phyloP scores from a whole-genome alignment of 2,329 filamentous ascomycete species.

The Claviceps africana region DNA sequence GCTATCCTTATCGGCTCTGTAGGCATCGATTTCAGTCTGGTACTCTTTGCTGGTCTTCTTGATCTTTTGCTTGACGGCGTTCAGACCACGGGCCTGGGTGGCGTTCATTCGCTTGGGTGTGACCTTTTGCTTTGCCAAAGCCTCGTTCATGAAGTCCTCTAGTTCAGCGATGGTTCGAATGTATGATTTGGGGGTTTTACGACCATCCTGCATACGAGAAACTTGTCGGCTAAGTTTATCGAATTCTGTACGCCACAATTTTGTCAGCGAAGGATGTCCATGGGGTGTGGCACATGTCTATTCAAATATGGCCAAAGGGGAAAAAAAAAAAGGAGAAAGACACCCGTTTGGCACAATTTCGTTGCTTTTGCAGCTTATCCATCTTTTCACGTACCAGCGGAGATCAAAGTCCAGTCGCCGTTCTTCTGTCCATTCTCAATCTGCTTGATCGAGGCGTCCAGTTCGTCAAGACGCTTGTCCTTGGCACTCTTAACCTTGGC shows the following conservation, averaged over 20 bases:
- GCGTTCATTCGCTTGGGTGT: slow-evolving; percentile 98
- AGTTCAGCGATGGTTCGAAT: slow-evolving; percentile 87
- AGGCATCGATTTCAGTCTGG: slow-evolving; percentile 73
- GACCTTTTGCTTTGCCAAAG: slow-evolving; percentile 89
- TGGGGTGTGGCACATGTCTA: not conserved
- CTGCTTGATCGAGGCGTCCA: slow-evolving; percentile 74
- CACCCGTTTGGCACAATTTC: not conserved
- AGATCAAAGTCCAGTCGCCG: slow-evolving; percentile 90
- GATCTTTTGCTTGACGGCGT: slow-evolving; percentile 95
- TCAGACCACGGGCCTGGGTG: slow-evolving; percentile 82
- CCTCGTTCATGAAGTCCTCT: slow-evolving; percentile 88
- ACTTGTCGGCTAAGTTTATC: slow-evolving; percentile 88
- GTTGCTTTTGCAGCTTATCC: not conserved
- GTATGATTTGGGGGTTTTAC: slow-evolving; percentile 77
- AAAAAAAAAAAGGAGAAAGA: not conserved
- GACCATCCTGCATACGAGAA: slow-evolving; percentile 60
- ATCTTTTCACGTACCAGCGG: slow-evolving; percentile 49
- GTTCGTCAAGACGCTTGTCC: slow-evolving; percentile 89
- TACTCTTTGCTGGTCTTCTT: slow-evolving; percentile 98
- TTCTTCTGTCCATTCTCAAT: slow-evolving; percentile 98
- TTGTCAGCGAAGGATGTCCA: slow-evolving; percentile 6
- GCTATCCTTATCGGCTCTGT: slow-evolving; percentile 68
- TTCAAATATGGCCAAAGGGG: not conserved
- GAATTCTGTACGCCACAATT: slow-evolving; percentile 48
- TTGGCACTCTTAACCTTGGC: slow-evolving; percentile 93